These are phyloP conservation scores for Massariosphaeria phaeospora DNA, from an alignment of 495 filamentous ascomycete genomes.

Conservation along the genomic window DNA sequence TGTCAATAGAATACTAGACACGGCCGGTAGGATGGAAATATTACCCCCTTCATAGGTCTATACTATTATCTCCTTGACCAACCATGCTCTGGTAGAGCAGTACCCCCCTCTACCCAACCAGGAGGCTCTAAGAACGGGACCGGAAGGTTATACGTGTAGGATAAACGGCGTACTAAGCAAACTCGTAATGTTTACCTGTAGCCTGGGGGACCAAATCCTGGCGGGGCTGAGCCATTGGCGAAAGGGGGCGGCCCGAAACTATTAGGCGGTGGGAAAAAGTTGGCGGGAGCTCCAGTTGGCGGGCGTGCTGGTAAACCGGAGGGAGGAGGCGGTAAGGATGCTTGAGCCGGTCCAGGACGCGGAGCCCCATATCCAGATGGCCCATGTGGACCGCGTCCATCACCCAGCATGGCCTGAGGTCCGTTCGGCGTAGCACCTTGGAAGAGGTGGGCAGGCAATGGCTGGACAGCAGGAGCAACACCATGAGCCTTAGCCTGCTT, in stretches of 20 bases:
- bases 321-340: constrained; percentile 55
- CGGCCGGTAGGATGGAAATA: too few relatives aligned
- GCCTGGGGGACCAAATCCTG: not conserved
- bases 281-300: constrained; percentile 71
- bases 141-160: too few relatives aligned
- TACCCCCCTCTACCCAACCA: too few relatives aligned
- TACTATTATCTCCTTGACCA: too few relatives aligned
- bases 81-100: too few relatives aligned
- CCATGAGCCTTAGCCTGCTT: constrained; percentile 92
- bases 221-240: not conserved
- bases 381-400: constrained; percentile 40
- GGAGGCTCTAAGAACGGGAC: too few relatives aligned
- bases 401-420: constrained; percentile 50
- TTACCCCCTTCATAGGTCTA: too few relatives aligned
- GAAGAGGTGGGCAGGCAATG: constrained; percentile 49
- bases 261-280: constrained; percentile 45
- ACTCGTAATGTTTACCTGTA: too few relatives aligned
- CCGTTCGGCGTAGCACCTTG: constrained; percentile 22
- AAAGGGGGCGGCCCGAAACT: constrained; percentile 2
- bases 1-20: too few relatives aligned
- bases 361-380: constrained; percentile 16
- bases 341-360: constrained; percentile 23
- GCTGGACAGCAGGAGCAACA: constrained; percentile 66
- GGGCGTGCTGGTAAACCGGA: constrained; percentile 74
- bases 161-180: too few relatives aligned